These are phyloP conservation scores for Apiotrichum montevideense DNA, from an alignment of 1,284 basidiomycete genomes.

Conservation along the genomic window DNA sequence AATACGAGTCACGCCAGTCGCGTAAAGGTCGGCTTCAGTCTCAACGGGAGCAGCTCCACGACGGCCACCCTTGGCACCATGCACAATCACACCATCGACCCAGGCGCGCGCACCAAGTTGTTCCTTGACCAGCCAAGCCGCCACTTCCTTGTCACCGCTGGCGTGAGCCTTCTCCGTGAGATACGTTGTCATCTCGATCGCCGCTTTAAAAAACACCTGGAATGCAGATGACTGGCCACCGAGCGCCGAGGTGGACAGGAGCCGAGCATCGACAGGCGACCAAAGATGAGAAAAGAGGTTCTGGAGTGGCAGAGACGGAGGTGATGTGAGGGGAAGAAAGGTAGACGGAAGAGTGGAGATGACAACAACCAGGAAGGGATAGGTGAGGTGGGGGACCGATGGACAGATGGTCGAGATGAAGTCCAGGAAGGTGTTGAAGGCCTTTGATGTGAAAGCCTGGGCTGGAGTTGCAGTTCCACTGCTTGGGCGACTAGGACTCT, in stretches of 20 bases:
- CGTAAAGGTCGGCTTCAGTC: conserved; percentile 31
- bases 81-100: conserved; percentile 35
- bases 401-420: conserved; percentile 43
- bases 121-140: conserved; percentile 30
- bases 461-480: conserved; percentile 4
- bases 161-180: conserved; percentile 20
- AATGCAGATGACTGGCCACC: conserved; percentile 35
- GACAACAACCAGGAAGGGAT: conserved; percentile 36
- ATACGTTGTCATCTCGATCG: conserved; percentile 29
- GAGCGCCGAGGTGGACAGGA: conserved; percentile 38
- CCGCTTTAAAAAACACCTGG: conserved; percentile 35
- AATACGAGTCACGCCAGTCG: conserved; percentile 22
- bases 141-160: conserved; percentile 13
- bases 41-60: conserved; percentile 19
- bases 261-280: conserved; percentile 40
- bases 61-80: conserved; percentile 32
- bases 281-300: conserved; percentile 41
- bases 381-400: conserved; percentile 39
- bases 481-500: conserved; percentile 3
- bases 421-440: conserved; percentile 54
- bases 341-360: conserved; percentile 35
- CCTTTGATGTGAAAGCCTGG: conserved; percentile 23
- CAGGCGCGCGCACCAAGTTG: conserved; percentile 32
- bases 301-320: conserved; percentile 21
- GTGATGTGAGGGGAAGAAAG: conserved; percentile 25